phyloP scores from a whole-genome alignment of 192 early-diverging fungal species.

The Coemansia sp. region DNA sequence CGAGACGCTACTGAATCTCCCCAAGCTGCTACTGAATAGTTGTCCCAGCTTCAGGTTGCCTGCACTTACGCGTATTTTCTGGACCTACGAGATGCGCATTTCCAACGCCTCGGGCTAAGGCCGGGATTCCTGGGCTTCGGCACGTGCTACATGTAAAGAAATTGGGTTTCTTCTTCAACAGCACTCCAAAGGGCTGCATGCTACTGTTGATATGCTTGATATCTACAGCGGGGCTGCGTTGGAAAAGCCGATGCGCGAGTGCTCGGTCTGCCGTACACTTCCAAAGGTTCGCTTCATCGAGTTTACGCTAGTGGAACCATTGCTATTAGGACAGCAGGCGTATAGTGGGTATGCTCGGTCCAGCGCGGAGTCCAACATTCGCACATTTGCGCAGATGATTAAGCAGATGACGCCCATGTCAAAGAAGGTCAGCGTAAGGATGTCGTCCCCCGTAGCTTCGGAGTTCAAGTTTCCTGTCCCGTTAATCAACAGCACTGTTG shows the following conservation, averaged over 20 bases:
- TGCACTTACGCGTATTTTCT: too few species aligned
- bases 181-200: not conserved
- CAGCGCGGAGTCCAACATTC: not conserved
- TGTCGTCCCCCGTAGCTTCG: too few species aligned
- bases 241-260: not conserved
- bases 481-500: not conserved
- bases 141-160: too few species aligned
- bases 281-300: not conserved
- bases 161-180: too few species aligned
- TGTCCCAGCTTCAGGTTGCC: too few species aligned
- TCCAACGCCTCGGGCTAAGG: too few species aligned
- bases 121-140: too few species aligned
- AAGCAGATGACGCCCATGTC: not conserved
- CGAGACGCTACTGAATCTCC: too few species aligned
- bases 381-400: not conserved
- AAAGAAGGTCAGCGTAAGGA: not conserved
- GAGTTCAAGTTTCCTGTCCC: not conserved
- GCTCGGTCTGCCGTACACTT: not conserved
- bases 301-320: not conserved
- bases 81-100: too few species aligned
- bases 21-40: too few species aligned
- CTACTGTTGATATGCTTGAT: not conserved
- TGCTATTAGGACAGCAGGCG: not conserved
- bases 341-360: not conserved
- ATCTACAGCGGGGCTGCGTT: not conserved